phyloP scores from a whole-genome alignment of 2,329 filamentous ascomycete genomes.

The Aspergillus intermedius region DNA sequence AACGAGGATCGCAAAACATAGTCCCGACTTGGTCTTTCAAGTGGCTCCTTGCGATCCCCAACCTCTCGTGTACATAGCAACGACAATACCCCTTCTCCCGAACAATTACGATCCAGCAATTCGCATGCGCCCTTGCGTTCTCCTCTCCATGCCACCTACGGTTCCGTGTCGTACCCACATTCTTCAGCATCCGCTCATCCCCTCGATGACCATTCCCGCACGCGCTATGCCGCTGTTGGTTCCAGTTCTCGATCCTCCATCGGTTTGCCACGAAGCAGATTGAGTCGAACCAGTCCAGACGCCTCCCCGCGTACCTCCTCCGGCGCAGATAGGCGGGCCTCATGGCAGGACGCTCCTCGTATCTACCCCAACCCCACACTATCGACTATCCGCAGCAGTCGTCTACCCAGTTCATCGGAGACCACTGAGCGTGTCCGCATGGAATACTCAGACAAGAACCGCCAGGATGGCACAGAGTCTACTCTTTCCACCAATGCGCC shows the following conservation, averaged over 20 bases:
- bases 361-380: constrained; percentile 28
- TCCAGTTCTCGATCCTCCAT: constrained; percentile 31
- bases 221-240: constrained; percentile 27
- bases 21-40: constrained; percentile 34
- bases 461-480: constrained; percentile 68
- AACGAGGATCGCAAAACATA: constrained; percentile 9
- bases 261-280: constrained; percentile 30
- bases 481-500: constrained; percentile 81
- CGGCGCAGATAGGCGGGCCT: constrained; percentile 25
- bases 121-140: constrained; percentile 30
- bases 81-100: constrained; percentile 33
- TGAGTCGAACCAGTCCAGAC: constrained; percentile 32
- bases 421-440: constrained; percentile 26
- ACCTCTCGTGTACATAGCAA: constrained; percentile 26
- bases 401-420: constrained; percentile 30
- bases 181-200: constrained; percentile 31
- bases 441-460: constrained; percentile 26
- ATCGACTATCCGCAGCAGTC: constrained; percentile 31
- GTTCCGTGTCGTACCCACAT: constrained; percentile 20
- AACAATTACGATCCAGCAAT: constrained; percentile 26
- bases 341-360: constrained; percentile 27
- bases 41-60: constrained; percentile 28
- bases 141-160: constrained; percentile 22
- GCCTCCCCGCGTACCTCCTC: constrained; percentile 25
- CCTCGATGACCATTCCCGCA: constrained; percentile 31